These are phyloP conservation scores for Gentiana dahurica DNA, from an alignment of 257 asterid genomes.

Conservation along the genomic window DNA sequence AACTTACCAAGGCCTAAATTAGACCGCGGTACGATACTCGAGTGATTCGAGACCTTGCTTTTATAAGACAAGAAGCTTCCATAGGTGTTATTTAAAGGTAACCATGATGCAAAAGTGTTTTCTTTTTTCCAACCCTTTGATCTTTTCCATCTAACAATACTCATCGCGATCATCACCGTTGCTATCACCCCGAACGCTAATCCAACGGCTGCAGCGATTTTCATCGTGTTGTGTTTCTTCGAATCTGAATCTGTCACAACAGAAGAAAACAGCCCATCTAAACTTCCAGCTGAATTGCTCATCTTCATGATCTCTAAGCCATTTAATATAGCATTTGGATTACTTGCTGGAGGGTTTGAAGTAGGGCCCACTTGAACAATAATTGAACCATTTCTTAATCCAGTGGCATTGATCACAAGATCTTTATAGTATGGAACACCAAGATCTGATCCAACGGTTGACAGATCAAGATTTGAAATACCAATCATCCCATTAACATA, in stretches of 20 bases:
- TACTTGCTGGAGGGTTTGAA: conserved; percentile 26
- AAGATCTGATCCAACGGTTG: conserved; percentile 57
- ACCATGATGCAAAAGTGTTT: conserved; percentile 82
- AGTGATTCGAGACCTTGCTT: conserved; percentile 46
- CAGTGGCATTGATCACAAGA: conserved; percentile 57
- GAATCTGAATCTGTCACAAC: conserved; percentile 15
- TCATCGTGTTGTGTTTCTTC: conserved; percentile 17
- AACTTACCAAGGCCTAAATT: conserved; percentile 53
- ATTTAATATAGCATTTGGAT: conserved; percentile 76
- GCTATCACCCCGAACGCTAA: conserved; percentile 36
- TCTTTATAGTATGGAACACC: conserved; percentile 70
- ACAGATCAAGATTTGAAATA: conserved; percentile 62
- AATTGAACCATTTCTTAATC: conserved; percentile 39
- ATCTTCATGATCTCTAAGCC: conserved; percentile 88
- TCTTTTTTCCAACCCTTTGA: conserved; percentile 62
- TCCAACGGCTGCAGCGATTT: conserved; percentile 41
- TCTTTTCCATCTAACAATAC: conserved; percentile 23
- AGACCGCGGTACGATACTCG: conserved; percentile 33
- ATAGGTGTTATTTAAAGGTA: conserved; percentile 55
- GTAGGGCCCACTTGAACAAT: conserved; percentile 66
- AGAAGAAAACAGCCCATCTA: conserved; percentile 72
- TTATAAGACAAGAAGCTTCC: conserved; percentile 69
- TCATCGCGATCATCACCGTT: conserved; percentile 19
- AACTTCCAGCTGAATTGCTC: conserved; percentile 70
- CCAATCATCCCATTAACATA: conserved; percentile 50